Conservation (phyloP, 345 rosid genomes). For the Schrenkiella parvula region DNA sequence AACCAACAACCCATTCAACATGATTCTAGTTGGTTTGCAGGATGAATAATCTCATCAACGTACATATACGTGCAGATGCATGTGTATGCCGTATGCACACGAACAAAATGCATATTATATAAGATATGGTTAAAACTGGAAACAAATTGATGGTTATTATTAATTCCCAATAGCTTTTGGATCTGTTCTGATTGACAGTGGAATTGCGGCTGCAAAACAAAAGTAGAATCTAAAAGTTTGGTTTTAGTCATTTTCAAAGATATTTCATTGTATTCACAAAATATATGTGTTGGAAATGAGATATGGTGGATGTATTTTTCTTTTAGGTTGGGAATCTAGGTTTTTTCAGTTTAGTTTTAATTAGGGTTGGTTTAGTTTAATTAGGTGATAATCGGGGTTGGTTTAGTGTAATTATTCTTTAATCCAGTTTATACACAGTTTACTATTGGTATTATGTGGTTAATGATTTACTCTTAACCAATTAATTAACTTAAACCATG, state of each 20-base stretch:
- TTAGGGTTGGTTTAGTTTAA: too few relatives aligned
- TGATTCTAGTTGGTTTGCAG: neutral
- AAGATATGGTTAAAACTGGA: neutral
- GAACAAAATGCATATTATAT: neutral
- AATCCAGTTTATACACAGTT: too few relatives aligned
- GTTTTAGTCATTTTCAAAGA: slow-evolving; percentile 10
- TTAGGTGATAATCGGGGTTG: too few relatives aligned
- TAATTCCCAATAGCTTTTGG: neutral
- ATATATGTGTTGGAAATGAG: slow-evolving; percentile 1
- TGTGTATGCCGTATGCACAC: neutral
- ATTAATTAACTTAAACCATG: too few relatives aligned
- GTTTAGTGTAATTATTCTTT: too few relatives aligned
- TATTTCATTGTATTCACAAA: neutral
- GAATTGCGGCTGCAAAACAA: slow-evolving; percentile 1
- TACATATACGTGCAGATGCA: neutral
- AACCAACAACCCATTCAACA: slow-evolving; percentile 16
- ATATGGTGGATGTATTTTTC: neutral
- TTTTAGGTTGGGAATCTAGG: too few relatives aligned
- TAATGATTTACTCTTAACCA: too few relatives aligned
- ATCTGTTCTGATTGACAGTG: neutral
- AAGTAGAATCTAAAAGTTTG: slow-evolving; percentile 14
- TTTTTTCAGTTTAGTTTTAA: too few relatives aligned
- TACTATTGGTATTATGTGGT: too few relatives aligned
- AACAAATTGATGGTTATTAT: neutral
- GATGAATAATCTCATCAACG: neutral